These are phyloP conservation scores for Selenicereus undatus DNA, from an alignment of 148 eudicot species.

Conservation along the genomic window DNA sequence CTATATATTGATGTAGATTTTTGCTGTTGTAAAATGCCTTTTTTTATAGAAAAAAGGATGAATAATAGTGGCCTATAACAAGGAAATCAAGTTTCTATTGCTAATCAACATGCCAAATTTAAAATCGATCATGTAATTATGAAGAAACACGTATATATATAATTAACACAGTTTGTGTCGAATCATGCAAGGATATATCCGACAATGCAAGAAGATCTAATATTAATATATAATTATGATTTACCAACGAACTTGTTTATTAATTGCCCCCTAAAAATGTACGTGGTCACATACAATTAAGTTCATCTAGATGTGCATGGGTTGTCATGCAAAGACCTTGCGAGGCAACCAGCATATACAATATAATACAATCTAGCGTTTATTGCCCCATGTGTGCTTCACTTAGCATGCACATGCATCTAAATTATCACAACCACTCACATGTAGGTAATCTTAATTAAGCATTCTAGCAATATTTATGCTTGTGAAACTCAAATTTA, in stretches of 20 bases:
- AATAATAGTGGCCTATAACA: too few species aligned
- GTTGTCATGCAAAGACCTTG: constrained; percentile 1
- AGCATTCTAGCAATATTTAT: background rate
- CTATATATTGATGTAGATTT: too few species aligned
- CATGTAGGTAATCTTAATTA: background rate
- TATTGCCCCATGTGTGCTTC: constrained; percentile 3
- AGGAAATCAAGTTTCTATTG: too few species aligned
- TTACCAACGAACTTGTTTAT: background rate
- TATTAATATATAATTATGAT: too few species aligned
- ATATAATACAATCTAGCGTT: background rate
- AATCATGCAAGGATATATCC: too few species aligned
- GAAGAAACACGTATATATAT: too few species aligned
- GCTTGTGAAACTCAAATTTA: background rate
- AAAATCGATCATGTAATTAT: too few species aligned
- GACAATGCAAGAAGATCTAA: too few species aligned
- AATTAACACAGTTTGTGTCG: too few species aligned
- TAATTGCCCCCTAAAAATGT: background rate
- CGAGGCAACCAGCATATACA: background rate
- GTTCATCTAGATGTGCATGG: background rate
- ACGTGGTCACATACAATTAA: background rate
- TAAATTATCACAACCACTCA: background rate
- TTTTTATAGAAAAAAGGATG: too few species aligned
- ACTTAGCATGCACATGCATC: background rate
- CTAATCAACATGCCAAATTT: too few species aligned
- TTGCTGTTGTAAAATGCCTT: too few species aligned